A percentile compares a stretch with the other conserved stretches of the same genome.
Evolutionary conservation across 1,284 basidiomycete genomes (phyloP).

Genomic region (Trichosporon sp.): DNA sequence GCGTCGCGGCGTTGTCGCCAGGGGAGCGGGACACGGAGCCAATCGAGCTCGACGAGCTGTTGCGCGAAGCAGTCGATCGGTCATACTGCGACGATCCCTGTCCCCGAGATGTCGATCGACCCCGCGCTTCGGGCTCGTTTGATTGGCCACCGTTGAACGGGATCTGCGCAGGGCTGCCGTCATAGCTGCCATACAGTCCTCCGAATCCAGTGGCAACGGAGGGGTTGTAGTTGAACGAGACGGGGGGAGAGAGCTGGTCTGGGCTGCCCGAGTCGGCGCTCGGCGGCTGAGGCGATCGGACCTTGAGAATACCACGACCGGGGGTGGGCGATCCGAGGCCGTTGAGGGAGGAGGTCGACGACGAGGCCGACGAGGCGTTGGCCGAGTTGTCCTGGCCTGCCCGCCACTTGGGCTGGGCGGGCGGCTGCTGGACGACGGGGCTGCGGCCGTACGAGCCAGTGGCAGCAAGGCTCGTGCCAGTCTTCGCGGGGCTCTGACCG

Average conservation of each 20-base stretch:
- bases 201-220: slow-evolving; percentile 50
- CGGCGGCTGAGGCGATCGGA: slow-evolving; percentile 31
- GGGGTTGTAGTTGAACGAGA: slow-evolving; percentile 49
- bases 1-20: slow-evolving; percentile 8
- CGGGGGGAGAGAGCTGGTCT: slow-evolving; percentile 29
- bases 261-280: slow-evolving; percentile 7
- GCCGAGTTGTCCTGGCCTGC: slow-evolving; percentile 22
- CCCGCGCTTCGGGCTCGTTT: slow-evolving; percentile 25
- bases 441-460: slow-evolving; percentile 20
- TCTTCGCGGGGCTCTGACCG: slow-evolving; percentile 11
- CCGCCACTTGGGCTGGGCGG: slow-evolving; percentile 46
- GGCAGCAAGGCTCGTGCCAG: background rate
- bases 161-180: slow-evolving; percentile 7
- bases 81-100: slow-evolving; percentile 29
- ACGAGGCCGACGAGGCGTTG: slow-evolving; percentile 18
- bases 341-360: slow-evolving; percentile 31
- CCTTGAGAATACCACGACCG: slow-evolving; percentile 44
- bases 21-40: slow-evolving; percentile 21
- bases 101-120: slow-evolving; percentile 34
- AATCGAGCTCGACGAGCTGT: slow-evolving; percentile 21
- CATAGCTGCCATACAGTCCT: slow-evolving; percentile 35
- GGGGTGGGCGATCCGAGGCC: slow-evolving; percentile 30
- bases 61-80: slow-evolving; percentile 30
- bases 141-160: background rate
- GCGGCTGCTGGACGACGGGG: slow-evolving; percentile 37